Evolutionary conservation across 225 moss, liverwort and hornwort genomes (phyloP).

Genomic region (Anthoceros angustus): DNA sequence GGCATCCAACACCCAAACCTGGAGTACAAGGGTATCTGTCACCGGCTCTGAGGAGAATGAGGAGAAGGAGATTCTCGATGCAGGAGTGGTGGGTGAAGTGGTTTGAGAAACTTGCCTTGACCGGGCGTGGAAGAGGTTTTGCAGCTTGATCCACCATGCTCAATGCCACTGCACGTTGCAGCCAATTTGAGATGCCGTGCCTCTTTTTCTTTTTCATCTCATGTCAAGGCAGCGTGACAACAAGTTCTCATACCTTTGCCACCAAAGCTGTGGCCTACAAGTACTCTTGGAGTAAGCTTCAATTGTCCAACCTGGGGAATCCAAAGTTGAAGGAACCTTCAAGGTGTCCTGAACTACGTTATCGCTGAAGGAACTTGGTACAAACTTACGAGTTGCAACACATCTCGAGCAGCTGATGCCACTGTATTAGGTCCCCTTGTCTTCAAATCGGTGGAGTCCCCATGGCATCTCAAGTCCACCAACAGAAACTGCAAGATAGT

Average conservation of each 20-base stretch:
- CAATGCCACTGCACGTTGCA: slow-evolving; percentile 48
- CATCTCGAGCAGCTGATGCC: slow-evolving; percentile 66
- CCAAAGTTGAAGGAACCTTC: background rate
- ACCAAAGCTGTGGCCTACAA: slow-evolving; percentile 94
- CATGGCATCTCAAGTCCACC: slow-evolving; percentile 90
- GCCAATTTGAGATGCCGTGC: background rate
- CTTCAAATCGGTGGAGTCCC: slow-evolving; percentile 50
- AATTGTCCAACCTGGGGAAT: slow-evolving; percentile 60
- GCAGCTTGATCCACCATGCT: slow-evolving; percentile 96
- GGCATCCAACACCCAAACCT: slow-evolving; percentile 97
- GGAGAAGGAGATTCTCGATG: no score
- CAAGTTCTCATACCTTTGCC: slow-evolving; percentile 47
- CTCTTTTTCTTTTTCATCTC: background rate
- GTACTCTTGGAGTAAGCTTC: slow-evolving; percentile 68
- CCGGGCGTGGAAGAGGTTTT: slow-evolving; percentile 83
- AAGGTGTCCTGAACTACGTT: background rate
- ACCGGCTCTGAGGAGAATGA: no score
- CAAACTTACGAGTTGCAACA: slow-evolving; percentile 58
- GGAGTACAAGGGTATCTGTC: background rate
- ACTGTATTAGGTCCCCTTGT: slow-evolving; percentile 78
- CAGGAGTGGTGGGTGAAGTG: no score
- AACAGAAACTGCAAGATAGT: slow-evolving; percentile 53
- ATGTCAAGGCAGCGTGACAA: background rate
- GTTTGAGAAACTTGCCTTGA: slow-evolving; percentile 34
- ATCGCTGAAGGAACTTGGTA: background rate